Evolutionary conservation across 768 basidiomycete species (phyloP).

Genomic region (Lactifluus echinatus): DNA sequence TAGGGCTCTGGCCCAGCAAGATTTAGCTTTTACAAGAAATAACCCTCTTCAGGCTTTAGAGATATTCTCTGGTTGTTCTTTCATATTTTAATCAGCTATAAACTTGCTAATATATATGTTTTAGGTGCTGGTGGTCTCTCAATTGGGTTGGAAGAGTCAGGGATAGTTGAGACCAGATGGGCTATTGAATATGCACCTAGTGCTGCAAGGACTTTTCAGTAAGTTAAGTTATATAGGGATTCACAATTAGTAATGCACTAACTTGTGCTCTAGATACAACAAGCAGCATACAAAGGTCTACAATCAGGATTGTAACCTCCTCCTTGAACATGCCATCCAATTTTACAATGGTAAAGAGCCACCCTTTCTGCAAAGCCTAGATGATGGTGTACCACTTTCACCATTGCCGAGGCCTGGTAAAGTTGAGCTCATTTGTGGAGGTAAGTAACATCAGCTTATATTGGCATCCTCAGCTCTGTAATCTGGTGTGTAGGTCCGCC

Average conservation of each 20-base stretch:
- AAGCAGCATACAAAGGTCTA: conserved; percentile 54
- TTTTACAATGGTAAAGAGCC: conserved; percentile 34
- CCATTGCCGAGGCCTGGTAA: conserved; percentile 50
- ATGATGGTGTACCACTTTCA: conserved; percentile 31
- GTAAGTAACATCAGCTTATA: conserved; percentile 30
- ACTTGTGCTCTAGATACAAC: conserved; percentile 39
- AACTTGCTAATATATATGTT: not conserved
- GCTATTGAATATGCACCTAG: conserved; percentile 58
- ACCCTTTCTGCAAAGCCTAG: conserved; percentile 31
- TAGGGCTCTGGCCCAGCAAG: conserved; percentile 25
- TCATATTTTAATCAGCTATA: not conserved
- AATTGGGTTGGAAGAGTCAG: conserved; percentile 53
- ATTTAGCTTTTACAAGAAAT: conserved; percentile 29
- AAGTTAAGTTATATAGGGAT: conserved; percentile 16
- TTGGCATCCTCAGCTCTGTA: not conserved
- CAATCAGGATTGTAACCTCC: conserved; percentile 52
- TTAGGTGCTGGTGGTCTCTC: conserved; percentile 71
- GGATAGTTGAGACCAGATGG: conserved; percentile 55
- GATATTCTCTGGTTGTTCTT: conserved; percentile 52
- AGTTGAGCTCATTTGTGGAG: conserved; percentile 68
- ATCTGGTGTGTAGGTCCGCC: conserved; percentile 47
- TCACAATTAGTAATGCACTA: not conserved
- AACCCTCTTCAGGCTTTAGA: conserved; percentile 52
- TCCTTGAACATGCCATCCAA: conserved; percentile 52
- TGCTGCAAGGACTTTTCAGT: conserved; percentile 60